Evolutionary conservation across 768 basidiomycete genomes (phyloP).

Genomic region (Pisolithus orientalis): DNA sequence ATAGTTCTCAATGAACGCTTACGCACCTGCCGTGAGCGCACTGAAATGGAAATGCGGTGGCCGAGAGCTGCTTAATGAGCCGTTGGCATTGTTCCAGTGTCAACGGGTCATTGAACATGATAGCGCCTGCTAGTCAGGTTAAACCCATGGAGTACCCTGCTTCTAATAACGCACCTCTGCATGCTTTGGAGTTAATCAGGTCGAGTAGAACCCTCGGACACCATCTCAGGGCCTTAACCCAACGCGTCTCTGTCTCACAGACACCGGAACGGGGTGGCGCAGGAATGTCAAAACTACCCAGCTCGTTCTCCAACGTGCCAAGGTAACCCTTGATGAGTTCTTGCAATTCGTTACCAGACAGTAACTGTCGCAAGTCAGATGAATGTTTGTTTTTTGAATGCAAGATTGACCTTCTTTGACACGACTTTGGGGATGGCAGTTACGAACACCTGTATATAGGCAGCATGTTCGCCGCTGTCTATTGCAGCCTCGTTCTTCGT

Average conservation of each 20-base stretch:
- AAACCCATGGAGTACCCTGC: background rate
- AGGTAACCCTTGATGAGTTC: constrained; percentile 72
- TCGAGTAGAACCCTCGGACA: constrained; percentile 82
- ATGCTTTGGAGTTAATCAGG: constrained; percentile 91
- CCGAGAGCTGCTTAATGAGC: constrained; percentile 60
- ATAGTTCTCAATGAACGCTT: background rate
- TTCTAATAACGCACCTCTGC: constrained; percentile 58
- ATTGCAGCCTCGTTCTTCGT: constrained; percentile 12
- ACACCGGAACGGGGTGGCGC: constrained; percentile 7
- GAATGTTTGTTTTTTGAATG: background rate
- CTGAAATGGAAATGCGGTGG: constrained; percentile 83
- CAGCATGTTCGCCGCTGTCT: constrained; percentile 21
- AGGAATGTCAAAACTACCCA: constrained; percentile 12
- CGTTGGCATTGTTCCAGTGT: constrained; percentile 58
- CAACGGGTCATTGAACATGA: constrained; percentile 93
- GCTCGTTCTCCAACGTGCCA: constrained; percentile 46
- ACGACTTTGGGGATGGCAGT: constrained; percentile 62
- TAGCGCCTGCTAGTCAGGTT: constrained; percentile 57
- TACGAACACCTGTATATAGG: constrained; percentile 64
- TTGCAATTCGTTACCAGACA: constrained; percentile 65
- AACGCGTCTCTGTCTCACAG: constrained; percentile 27
- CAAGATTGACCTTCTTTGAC: constrained; percentile 50
- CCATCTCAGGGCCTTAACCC: constrained; percentile 71
- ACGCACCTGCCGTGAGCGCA: constrained; percentile 90
- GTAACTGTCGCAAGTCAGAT: constrained; percentile 37